A percentile compares a stretch with the other conserved stretches of the same genome.
Conservation (phyloP, 176 grass and related monocot genomes). For the Rhipidocladum racemiflorum region DNA sequence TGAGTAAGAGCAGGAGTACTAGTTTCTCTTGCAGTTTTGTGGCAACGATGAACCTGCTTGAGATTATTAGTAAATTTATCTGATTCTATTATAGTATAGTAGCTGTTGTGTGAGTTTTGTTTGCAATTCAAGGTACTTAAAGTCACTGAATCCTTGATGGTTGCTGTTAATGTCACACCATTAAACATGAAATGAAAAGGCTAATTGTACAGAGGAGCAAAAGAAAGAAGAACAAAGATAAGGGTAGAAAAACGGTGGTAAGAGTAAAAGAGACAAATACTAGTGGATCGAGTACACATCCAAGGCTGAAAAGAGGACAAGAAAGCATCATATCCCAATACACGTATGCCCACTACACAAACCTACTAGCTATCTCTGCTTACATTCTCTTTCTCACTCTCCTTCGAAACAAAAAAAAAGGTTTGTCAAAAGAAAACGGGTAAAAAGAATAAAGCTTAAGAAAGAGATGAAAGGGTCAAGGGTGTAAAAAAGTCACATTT, state of each 20-base stretch:
- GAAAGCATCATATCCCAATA: constrained; percentile 26
- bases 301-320: constrained; percentile 36
- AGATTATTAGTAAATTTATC: not conserved
- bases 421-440: constrained; percentile 22
- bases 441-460: constrained; percentile 35
- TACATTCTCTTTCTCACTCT: constrained; percentile 24
- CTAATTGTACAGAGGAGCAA: not conserved
- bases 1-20: not conserved
- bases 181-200: not conserved
- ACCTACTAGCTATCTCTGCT: not conserved
- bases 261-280: not conserved
- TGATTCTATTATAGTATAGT: too few relatives aligned
- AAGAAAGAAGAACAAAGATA: not conserved
- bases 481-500: not conserved
- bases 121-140: not conserved
- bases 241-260: not conserved
- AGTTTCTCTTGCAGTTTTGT: not conserved
- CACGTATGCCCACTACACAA: constrained; percentile 8
- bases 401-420: constrained; percentile 12
- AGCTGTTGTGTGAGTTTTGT: not conserved
- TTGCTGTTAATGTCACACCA: not conserved
- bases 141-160: not conserved
- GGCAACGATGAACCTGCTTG: not conserved
- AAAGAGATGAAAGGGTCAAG: constrained; percentile 26
- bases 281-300: constrained; percentile 59